Evolutionary conservation across 176 grass and related monocot species (phyloP), one percentile per base, ranked within the genome.

Genomic region (Oryza meyeriana): DNA sequence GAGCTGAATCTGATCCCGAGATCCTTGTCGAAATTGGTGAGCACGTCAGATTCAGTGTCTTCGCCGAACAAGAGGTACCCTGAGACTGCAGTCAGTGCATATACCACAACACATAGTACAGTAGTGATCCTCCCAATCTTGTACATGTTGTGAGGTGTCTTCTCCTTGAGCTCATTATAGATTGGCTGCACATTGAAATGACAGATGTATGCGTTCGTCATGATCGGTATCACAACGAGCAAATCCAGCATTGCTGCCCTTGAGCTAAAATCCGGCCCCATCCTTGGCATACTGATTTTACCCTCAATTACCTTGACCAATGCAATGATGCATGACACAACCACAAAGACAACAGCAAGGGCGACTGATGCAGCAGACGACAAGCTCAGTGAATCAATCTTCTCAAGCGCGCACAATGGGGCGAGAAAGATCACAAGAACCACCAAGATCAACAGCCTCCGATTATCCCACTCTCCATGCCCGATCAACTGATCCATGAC

Each of bases 21-120:
- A 48, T 99, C 91, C 90, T 93, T 89, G 58, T 99, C 96, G 4
- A 99, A 99, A 85, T 99, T 99, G 61, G 96, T 99, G 30, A 99
- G 89, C 47, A 99, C 93, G 13, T 99, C 96, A 0, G 96, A 91
- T 47, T 99, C 93, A 0, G 96, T 99, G 82, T 95, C 96, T 0
- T 99, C 87, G 0, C 91, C 87, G 1, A 99, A 99, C 26, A 99
- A 28, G 13, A 99, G 93, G 72, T 99, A 99, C 26, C 93, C 96
- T 0, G 96, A 99, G 33, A 94, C 52, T 1, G 96, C 96, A 0
- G 96, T 99, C 13, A 92, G 71, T 0, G 93, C 89, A 31, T 99
- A 99, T 1, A 99, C 89, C 1, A 44, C 64, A 0, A 99, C 96
- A 10, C 93, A 99, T 47, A 99, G 75, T 7, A 92, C 26, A 0